phyloP scores from a whole-genome alignment of 768 basidiomycete genomes.

The Thelephora ganbajun region DNA sequence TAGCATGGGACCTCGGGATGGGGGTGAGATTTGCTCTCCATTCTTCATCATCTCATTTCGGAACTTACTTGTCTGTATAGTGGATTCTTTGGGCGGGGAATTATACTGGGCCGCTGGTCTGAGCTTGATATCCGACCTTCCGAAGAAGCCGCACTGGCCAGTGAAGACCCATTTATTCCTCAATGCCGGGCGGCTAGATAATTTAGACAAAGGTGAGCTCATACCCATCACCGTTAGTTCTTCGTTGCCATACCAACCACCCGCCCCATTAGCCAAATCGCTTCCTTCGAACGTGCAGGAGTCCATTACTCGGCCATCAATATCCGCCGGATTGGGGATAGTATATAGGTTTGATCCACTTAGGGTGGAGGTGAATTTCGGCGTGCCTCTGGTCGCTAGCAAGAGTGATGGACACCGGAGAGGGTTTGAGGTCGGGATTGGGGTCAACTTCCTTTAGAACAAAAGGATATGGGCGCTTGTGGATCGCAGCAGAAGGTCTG shows the following conservation, averaged over 20 bases:
- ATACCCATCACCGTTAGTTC: neutral
- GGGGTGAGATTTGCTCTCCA: constrained; percentile 28
- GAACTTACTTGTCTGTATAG: constrained; percentile 23
- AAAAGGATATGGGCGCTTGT: too few species aligned
- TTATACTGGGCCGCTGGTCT: constrained; percentile 66
- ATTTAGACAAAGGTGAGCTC: constrained; percentile 39
- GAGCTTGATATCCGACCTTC: constrained; percentile 64
- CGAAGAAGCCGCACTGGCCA: constrained; percentile 68
- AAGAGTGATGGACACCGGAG: constrained; percentile 51
- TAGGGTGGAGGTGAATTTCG: constrained; percentile 81
- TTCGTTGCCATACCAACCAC: constrained; percentile 1
- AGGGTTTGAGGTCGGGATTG: constrained; percentile 74
- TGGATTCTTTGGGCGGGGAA: constrained; percentile 78
- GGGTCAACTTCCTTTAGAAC: constrained; percentile 55
- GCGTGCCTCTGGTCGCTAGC: constrained; percentile 62
- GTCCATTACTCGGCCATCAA: constrained; percentile 41
- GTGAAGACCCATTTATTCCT: constrained; percentile 68
- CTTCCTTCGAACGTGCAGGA: constrained; percentile 25
- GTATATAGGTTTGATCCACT: constrained; percentile 75
- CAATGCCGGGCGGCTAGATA: constrained; percentile 68
- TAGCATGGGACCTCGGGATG: constrained; percentile 66
- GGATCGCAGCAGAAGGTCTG: too few species aligned
- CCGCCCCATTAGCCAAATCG: constrained; percentile 18
- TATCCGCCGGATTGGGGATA: constrained; percentile 73
- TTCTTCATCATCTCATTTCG: neutral